These are phyloP conservation scores for Hypomontagnella submonticulosa DNA, from an alignment of 495 filamentous ascomycete genomes.

Conservation along the genomic window DNA sequence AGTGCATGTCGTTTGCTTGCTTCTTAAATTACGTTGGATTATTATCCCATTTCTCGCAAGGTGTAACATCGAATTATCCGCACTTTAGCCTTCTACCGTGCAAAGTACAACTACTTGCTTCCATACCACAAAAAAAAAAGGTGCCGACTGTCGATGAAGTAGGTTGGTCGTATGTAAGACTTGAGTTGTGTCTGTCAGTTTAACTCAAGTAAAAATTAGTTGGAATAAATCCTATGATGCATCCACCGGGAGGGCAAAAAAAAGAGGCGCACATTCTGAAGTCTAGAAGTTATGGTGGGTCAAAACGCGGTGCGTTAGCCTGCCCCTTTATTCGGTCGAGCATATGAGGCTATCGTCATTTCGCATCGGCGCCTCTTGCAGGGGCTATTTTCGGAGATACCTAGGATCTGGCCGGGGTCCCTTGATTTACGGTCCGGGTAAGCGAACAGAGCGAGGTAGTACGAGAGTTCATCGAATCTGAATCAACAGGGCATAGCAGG, in stretches of 20 bases:
- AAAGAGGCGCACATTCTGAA: conserved; percentile 14
- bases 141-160: too few relatives aligned
- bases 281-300: conserved; percentile 20
- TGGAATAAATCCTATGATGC: not conserved
- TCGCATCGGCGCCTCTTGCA: conserved; percentile 32
- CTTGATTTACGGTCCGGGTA: conserved; percentile 20
- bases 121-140: too few relatives aligned
- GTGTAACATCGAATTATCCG: conserved; percentile 3
- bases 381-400: conserved; percentile 35
- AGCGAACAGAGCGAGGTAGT: conserved; percentile 33
- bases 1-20: too few relatives aligned
- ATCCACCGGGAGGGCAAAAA: not conserved
- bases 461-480: conserved; percentile 33
- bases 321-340: conserved; percentile 34
- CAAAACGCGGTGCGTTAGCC: conserved; percentile 18
- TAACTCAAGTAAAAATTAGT: not conserved
- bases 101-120: too few relatives aligned
- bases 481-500: conserved; percentile 31
- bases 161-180: too few relatives aligned
- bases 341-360: conserved; percentile 43
- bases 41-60: conserved; percentile 7
- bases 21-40: conserved; percentile 12
- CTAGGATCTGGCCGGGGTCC: conserved; percentile 32
- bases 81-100: not conserved
- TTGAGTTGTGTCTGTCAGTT: not conserved